Conservation (phyloP, 2,329 filamentous ascomycete species). For the Colletotrichum sansevieriae region DNA sequence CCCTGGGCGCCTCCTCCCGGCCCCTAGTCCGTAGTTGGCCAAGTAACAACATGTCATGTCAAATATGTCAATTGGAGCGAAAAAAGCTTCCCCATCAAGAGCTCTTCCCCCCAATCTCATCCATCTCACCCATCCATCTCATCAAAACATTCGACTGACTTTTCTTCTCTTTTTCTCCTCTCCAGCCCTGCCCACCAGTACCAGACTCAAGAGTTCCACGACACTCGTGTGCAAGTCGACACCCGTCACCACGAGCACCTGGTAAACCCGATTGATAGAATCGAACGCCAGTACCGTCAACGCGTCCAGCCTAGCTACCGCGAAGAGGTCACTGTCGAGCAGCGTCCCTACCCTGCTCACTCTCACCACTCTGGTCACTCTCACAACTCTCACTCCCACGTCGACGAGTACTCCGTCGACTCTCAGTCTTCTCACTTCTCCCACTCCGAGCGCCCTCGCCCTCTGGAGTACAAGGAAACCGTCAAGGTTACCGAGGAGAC, state of each 20-base stretch:
- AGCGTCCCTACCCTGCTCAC: constrained; percentile 53
- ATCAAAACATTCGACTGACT: constrained; percentile 46
- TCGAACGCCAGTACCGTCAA: constrained; percentile 76
- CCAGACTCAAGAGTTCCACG: constrained; percentile 64
- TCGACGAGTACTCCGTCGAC: constrained; percentile 68
- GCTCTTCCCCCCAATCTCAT: constrained; percentile 17
- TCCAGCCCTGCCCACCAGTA: constrained; percentile 43
- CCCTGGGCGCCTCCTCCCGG: constrained; percentile 40
- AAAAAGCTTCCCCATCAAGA: constrained; percentile 41
- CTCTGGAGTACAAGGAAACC: constrained; percentile 64
- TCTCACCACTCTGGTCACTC: constrained; percentile 56
- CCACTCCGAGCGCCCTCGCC: constrained; percentile 38
- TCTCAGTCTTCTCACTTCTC: constrained; percentile 22
- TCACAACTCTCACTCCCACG: constrained; percentile 48
- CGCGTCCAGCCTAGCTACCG: constrained; percentile 66
- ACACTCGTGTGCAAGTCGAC: constrained; percentile 77
- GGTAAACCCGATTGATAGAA: constrained; percentile 69
- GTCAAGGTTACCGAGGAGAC: constrained; percentile 75
- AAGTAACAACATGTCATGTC: constrained; percentile 42
- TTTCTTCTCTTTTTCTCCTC: constrained; percentile 43
- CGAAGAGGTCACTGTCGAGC: constrained; percentile 52
- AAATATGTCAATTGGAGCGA: constrained; percentile 34
- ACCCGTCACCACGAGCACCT: constrained; percentile 61
- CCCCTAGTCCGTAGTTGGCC: constrained; percentile 42
- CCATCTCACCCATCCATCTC: constrained; percentile 25